These are phyloP conservation scores for Hypoxylon perforatum DNA, from an alignment of 495 filamentous ascomycete species.

Conservation along the genomic window DNA sequence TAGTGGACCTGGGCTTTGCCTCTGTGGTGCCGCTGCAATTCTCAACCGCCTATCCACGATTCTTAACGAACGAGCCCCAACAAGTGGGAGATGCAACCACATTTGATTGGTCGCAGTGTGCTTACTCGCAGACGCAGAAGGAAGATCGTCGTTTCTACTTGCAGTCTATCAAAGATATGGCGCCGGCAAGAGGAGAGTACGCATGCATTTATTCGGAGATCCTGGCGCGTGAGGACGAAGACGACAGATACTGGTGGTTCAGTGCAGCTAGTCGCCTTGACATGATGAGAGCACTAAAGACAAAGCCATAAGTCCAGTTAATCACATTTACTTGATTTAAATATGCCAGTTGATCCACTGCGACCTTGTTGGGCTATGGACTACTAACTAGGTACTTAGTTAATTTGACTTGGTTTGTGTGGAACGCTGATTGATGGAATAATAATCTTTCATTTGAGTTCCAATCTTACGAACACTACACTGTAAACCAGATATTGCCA, in stretches of 20 bases:
- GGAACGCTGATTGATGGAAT: no score
- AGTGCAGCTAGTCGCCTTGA: constrained; percentile 1
- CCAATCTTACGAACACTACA: no score
- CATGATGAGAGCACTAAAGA: constrained; percentile 16
- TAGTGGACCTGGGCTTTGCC: constrained; percentile 5
- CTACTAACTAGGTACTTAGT: no score
- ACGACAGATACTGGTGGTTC: constrained; percentile 8
- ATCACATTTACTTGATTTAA: no score
- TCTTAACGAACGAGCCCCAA: constrained; percentile 9
- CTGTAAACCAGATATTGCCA: no score
- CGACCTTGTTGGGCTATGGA: no score
- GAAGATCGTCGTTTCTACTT: constrained; percentile 5
- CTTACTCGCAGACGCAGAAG: constrained; percentile 7
- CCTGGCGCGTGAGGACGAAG: background rate
- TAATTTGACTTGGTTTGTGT: no score
- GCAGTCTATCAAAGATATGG: constrained; percentile 1
- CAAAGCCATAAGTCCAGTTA: constrained; percentile 1
- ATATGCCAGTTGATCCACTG: no score
- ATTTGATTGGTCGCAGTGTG: constrained; percentile 11
- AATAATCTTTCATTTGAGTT: no score
- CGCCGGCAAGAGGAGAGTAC: constrained; percentile 7
- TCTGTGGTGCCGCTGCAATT: constrained; percentile 10
- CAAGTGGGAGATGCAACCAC: background rate
- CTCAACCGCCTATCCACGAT: constrained; percentile 4
- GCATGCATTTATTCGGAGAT: constrained; percentile 2